These are phyloP conservation scores for Santalum album DNA, from an alignment of 164 flowering plant species.

Conservation along the genomic window DNA sequence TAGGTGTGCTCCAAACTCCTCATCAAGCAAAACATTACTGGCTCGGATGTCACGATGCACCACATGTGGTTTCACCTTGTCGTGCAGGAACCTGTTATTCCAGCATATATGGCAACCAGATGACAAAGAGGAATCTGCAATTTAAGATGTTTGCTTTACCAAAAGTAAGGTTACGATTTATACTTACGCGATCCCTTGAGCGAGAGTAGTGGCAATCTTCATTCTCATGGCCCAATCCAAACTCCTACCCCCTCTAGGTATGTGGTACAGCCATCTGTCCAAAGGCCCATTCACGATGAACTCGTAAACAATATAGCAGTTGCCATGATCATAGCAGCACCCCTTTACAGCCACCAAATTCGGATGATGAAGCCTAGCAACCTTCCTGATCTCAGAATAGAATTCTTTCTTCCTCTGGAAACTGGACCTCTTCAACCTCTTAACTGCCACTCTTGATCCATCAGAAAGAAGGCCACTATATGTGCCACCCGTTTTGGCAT, in stretches of 20 bases:
- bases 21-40: slow-evolving; percentile 82
- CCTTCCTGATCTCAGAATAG: slow-evolving; percentile 79
- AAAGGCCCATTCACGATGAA: slow-evolving; percentile 82
- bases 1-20: slow-evolving; percentile 82
- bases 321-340: slow-evolving; percentile 93
- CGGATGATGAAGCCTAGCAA: slow-evolving; percentile 85
- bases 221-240: slow-evolving; percentile 93
- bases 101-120: not conserved
- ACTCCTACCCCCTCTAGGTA: slow-evolving; percentile 82
- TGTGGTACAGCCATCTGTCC: slow-evolving; percentile 92
- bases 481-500: slow-evolving; percentile 91
- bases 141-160: no score
- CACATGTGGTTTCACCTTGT: slow-evolving; percentile 94
- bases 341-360: slow-evolving; percentile 86
- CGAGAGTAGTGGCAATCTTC: slow-evolving; percentile 82
- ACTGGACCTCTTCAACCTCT: slow-evolving; percentile 83
- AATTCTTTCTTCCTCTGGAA: slow-evolving; percentile 94
- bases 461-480: slow-evolving; percentile 76
- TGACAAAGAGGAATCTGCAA: not conserved
- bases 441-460: slow-evolving; percentile 86
- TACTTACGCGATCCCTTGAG: slow-evolving; percentile 97
- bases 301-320: slow-evolving; percentile 88
- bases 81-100: slow-evolving; percentile 75
- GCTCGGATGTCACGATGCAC: slow-evolving; percentile 93
- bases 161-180: not conserved